Base-by-base conservation (phyloP, 495 filamentous ascomycete species). In the Barbatosphaeria neglecta region DNA sequence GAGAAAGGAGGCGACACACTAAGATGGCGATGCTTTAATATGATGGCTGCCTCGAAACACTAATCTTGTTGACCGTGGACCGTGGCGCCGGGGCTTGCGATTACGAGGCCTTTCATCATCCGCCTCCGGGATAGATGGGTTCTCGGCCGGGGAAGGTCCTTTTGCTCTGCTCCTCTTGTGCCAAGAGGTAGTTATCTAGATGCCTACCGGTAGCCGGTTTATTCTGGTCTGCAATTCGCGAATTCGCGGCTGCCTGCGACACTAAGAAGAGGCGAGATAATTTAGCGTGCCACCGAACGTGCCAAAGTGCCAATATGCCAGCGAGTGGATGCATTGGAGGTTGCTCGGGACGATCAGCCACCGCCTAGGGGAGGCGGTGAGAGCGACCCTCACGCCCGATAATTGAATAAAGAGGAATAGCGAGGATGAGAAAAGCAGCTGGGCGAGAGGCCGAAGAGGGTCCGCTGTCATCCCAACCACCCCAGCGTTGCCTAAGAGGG, bases 381-480 rank as follows among this genome's bases (percentile, higher is more conserved):
- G 6, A 1, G 13, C 6, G 6, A 5, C 31, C 9, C 13, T 35
- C 31, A 11, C 31, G 31, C 31, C 31, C 31, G 31, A 11, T 35
- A 35, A 35, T 35, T 35, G 6, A 35, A 35, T 35, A 35, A 35
- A 35, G 4, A n/a, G 31, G 2, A 8, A 8, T 31, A 16, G 31
- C 6, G 13, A 19, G 7, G 17, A 39, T 20, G 4, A 19, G 20
- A 39, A 9, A 39, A 19, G 37, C 15, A 20, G 17, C 6, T 16
- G 13, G 7, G 38, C 22, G 17, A 40, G 22, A 22, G 10, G 38
- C 6, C 37, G 37, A 17, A 4, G 22, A 15, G 17, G 46, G 46
- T 40, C 10, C 41, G 11, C 41, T 39, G 43, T 20, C 45, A 33
- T 39, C 33, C 39, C 42, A 49, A 28, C 22, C 42, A n/a, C 20